Evolutionary conservation across 345 rosid genomes (phyloP).

Genomic region (Alliaria petiolata): DNA sequence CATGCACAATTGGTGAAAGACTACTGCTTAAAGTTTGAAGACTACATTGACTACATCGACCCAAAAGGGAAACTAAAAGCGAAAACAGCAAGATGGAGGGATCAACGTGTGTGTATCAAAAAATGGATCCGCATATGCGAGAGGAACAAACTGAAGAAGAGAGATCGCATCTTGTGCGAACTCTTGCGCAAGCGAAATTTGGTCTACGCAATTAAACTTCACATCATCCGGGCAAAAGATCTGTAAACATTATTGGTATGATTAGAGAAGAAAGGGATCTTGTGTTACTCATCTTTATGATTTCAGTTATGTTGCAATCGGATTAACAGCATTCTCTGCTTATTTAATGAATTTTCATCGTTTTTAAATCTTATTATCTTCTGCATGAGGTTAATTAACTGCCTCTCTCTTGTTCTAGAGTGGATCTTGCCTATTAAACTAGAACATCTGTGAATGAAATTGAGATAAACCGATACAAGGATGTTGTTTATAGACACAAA

Average conservation of each 20-base stretch:
- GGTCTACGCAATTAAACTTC: constrained; percentile 22
- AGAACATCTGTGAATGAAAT: background rate
- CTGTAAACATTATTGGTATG: background rate
- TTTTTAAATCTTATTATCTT: background rate
- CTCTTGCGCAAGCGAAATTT: background rate
- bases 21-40: background rate
- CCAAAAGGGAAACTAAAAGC: background rate
- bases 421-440: too few species aligned
- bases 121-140: constrained; percentile 11
- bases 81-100: constrained; percentile 2
- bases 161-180: constrained; percentile 26
- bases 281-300: background rate
- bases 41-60: background rate
- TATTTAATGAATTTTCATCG: background rate
- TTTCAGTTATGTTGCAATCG: background rate
- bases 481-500: background rate
- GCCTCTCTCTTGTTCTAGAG: background rate
- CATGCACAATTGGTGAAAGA: constrained; percentile 25
- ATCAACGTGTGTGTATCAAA: constrained; percentile 19
- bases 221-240: background rate
- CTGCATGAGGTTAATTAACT: background rate
- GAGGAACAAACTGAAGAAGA: background rate
- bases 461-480: background rate
- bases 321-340: background rate
- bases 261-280: background rate